A percentile compares a stretch with the other conserved stretches of the same genome.
Conservation (phyloP, 768 basidiomycete genomes). For the Calvatia gigantea region DNA sequence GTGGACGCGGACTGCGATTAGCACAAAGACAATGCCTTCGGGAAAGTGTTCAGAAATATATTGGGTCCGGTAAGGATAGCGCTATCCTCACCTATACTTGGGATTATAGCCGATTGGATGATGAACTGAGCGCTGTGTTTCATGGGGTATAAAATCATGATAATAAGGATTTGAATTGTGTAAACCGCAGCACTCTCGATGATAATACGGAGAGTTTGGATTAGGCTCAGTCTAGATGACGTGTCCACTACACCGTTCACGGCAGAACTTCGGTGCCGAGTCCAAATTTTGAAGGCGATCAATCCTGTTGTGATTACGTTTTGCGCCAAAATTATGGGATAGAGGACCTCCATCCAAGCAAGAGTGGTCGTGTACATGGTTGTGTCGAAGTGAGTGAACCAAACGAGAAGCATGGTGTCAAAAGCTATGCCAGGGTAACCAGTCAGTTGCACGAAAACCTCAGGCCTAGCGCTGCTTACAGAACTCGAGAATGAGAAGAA, state of each 20-base stretch:
- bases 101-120: slow-evolving; percentile 23
- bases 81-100: slow-evolving; percentile 24
- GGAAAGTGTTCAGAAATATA: background rate
- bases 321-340: slow-evolving; percentile 23
- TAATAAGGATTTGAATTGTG: slow-evolving; percentile 22
- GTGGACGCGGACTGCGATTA: slow-evolving; percentile 26
- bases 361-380: slow-evolving; percentile 2
- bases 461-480: slow-evolving; percentile 20
- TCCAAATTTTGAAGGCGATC: slow-evolving; percentile 24
- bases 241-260: slow-evolving; percentile 17
- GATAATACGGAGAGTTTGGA: slow-evolving; percentile 23
- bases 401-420: slow-evolving; percentile 21
- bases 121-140: slow-evolving; percentile 23
- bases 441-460: too few relatives aligned
- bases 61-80: background rate
- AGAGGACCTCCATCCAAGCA: slow-evolving; percentile 20
- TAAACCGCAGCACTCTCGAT: slow-evolving; percentile 30
- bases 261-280: slow-evolving; percentile 21
- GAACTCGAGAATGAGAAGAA: slow-evolving; percentile 19
- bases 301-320: slow-evolving; percentile 27
- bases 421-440: slow-evolving; percentile 12
- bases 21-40: slow-evolving; percentile 29
- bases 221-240: slow-evolving; percentile 13
- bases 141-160: slow-evolving; percentile 24
- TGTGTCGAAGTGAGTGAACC: slow-evolving; percentile 21